These are phyloP conservation scores for Tricholoma hemisulphureum DNA, from an alignment of 768 basidiomycete genomes.

Conservation along the genomic window DNA sequence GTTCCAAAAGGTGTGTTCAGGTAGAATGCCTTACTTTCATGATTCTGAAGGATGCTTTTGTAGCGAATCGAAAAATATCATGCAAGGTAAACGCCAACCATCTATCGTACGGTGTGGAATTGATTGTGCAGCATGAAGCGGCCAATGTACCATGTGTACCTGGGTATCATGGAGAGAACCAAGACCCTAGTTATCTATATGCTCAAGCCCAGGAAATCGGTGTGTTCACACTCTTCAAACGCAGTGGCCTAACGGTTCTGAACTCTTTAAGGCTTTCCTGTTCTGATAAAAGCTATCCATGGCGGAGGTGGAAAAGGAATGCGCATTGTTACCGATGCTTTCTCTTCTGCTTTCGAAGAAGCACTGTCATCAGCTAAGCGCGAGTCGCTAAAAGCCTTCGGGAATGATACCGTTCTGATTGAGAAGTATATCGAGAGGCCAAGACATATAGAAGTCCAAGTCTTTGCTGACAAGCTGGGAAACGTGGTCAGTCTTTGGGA, in stretches of 20 bases:
- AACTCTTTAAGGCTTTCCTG: constrained; percentile 65
- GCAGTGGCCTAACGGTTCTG: neutral
- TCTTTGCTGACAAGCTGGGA: constrained; percentile 84
- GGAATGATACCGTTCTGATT: constrained; percentile 81
- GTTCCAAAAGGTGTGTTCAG: constrained; percentile 76
- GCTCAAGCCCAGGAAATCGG: constrained; percentile 72
- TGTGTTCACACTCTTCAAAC: constrained; percentile 15
- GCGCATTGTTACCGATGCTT: constrained; percentile 66
- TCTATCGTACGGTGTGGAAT: neutral
- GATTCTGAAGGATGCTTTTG: neutral
- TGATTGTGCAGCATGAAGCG: constrained; percentile 37
- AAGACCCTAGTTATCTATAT: constrained; percentile 69
- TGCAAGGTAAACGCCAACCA: constrained; percentile 55
- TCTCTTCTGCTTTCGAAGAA: constrained; percentile 69
- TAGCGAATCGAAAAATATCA: constrained; percentile 94
- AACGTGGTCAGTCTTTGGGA: constrained; percentile 93
- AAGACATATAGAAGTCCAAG: constrained; percentile 91
- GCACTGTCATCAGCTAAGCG: constrained; percentile 85
- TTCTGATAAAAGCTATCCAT: constrained; percentile 94
- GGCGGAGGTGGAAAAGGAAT: constrained; percentile 97
- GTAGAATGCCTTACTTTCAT: neutral
- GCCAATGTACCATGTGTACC: constrained; percentile 93
- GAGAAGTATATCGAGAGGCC: constrained; percentile 88
- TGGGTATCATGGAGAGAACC: constrained; percentile 86
- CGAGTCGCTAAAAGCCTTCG: constrained; percentile 85